Percentiles rank a stretch among this genome's conserved stretches.
These are phyloP conservation scores for Rubia balearica DNA, from an alignment of 305 asterid species.

Conservation along the genomic window DNA sequence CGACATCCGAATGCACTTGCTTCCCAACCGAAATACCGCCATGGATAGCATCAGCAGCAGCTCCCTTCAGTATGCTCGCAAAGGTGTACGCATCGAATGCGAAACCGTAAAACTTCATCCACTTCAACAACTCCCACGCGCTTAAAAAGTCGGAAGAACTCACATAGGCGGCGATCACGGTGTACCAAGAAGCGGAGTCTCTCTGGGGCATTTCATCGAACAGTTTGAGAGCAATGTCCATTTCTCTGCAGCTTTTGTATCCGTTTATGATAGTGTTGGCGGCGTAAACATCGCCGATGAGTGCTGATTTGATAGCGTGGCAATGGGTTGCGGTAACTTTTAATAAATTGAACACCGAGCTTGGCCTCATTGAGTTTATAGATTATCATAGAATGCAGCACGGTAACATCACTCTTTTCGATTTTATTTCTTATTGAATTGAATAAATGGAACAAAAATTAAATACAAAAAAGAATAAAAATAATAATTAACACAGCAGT, in stretches of 20 bases:
- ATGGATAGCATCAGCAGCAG: not conserved
- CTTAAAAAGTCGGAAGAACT: not conserved
- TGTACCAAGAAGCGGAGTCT: conserved; percentile 10
- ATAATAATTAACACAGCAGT: no score
- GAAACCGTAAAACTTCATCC: not conserved
- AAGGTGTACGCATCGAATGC: conserved; percentile 2
- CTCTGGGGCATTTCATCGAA: conserved; percentile 4
- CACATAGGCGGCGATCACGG: conserved; percentile 2
- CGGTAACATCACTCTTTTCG: no score
- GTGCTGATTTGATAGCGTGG: conserved; percentile 1
- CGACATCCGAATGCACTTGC: conserved; percentile 5
- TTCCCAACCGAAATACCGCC: not conserved
- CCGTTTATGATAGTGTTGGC: conserved; percentile 2
- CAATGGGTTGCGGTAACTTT: conserved; percentile 4
- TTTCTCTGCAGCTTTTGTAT: not conserved
- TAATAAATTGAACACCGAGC: conserved; percentile 5
- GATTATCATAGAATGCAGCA: no score
- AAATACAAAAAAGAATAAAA: no score
- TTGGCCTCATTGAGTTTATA: not conserved
- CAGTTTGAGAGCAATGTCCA: conserved; percentile 7
- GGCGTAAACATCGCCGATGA: not conserved
- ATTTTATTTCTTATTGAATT: no score
- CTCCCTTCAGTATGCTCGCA: conserved; percentile 2
- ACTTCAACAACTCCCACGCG: conserved; percentile 1
- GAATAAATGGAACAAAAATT: no score